A percentile compares a stretch with the other conserved stretches of the same genome.
Evolutionary conservation across 192 early-diverging fungal species (phyloP).

Genomic region (Coemansia aciculifera): DNA sequence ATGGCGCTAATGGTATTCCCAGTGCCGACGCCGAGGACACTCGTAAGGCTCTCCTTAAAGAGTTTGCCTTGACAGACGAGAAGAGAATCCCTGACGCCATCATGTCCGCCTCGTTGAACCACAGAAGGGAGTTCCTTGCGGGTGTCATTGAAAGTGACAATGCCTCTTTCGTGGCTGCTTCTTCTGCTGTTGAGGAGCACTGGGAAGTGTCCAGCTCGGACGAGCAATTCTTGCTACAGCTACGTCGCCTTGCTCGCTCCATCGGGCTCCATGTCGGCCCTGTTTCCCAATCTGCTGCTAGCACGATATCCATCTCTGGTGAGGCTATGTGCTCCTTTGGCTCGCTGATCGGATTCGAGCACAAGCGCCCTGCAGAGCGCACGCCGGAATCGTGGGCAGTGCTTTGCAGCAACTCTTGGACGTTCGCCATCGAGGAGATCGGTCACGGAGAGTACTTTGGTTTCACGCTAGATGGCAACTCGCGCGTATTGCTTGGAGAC

Average conservation of each 20-base stretch:
- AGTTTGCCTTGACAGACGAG: background rate
- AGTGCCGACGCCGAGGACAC: background rate
- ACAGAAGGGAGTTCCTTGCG: slow-evolving; percentile 40
- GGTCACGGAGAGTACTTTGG: slow-evolving; percentile 57
- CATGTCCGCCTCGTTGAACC: slow-evolving; percentile 29
- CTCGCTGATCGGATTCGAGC: background rate
- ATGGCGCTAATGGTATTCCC: background rate
- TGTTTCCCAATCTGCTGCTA: slow-evolving; percentile 2
- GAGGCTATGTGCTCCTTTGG: slow-evolving; percentile 20
- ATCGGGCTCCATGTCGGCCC: slow-evolving; percentile 30
- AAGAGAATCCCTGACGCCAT: slow-evolving; percentile 29
- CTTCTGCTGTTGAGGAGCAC: slow-evolving; percentile 3
- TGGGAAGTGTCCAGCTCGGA: slow-evolving; percentile 18
- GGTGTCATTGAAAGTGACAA: slow-evolving; percentile 31
- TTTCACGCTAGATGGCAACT: slow-evolving; percentile 60
- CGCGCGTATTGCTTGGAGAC: slow-evolving; percentile 55
- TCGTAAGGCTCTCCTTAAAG: slow-evolving; percentile 4
- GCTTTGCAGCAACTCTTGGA: slow-evolving; percentile 33
- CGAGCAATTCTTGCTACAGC: slow-evolving; percentile 13
- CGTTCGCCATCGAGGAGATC: slow-evolving; percentile 40
- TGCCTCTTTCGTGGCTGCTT: slow-evolving; percentile 1
- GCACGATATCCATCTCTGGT: slow-evolving; percentile 24
- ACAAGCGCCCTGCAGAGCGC: slow-evolving; percentile 21
- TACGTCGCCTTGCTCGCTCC: slow-evolving; percentile 36
- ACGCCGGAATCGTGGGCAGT: slow-evolving; percentile 6